These are phyloP conservation scores for Tillandsia leiboldiana DNA, from an alignment of 176 grass and related monocot genomes.

Conservation along the genomic window DNA sequence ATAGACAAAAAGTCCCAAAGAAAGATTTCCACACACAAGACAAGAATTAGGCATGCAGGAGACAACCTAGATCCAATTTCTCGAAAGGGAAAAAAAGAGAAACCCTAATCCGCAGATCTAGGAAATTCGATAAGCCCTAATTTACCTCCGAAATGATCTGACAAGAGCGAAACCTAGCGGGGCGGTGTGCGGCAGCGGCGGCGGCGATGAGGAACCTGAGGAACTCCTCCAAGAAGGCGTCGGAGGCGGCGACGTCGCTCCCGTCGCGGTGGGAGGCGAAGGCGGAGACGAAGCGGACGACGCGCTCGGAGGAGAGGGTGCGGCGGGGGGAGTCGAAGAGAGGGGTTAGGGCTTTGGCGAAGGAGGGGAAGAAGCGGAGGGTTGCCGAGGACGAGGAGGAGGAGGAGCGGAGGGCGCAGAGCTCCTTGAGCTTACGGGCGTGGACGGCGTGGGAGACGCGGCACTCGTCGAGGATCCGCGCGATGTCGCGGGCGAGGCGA, in stretches of 20 bases:
- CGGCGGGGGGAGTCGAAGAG: constrained; percentile 54
- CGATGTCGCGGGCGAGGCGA: constrained; percentile 35
- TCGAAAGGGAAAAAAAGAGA: background rate
- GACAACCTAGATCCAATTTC: background rate
- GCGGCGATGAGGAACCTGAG: constrained; percentile 52
- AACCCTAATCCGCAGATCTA: background rate
- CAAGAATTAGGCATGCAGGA: too few species aligned
- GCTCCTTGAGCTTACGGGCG: constrained; percentile 67
- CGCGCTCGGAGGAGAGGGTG: constrained; percentile 45
- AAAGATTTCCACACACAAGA: too few species aligned
- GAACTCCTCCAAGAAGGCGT: constrained; percentile 67
- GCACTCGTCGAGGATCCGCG: constrained; percentile 65
- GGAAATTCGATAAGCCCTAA: background rate
- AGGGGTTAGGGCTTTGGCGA: constrained; percentile 40
- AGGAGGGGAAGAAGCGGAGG: constrained; percentile 44
- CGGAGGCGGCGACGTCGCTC: constrained; percentile 3
- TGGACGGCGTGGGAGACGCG: constrained; percentile 53
- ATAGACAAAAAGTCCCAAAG: too few species aligned
- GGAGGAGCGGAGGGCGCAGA: constrained; percentile 41
- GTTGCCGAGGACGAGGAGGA: background rate
- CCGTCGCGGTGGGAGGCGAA: constrained; percentile 34
- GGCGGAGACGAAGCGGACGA: constrained; percentile 38
- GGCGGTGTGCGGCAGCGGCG: constrained; percentile 38
- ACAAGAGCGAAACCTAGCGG: constrained; percentile 56
- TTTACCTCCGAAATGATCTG: constrained; percentile 76